Evolutionary conservation across 225 moss, liverwort and hornwort genomes (phyloP).

Genomic region (Ulota crispa): DNA sequence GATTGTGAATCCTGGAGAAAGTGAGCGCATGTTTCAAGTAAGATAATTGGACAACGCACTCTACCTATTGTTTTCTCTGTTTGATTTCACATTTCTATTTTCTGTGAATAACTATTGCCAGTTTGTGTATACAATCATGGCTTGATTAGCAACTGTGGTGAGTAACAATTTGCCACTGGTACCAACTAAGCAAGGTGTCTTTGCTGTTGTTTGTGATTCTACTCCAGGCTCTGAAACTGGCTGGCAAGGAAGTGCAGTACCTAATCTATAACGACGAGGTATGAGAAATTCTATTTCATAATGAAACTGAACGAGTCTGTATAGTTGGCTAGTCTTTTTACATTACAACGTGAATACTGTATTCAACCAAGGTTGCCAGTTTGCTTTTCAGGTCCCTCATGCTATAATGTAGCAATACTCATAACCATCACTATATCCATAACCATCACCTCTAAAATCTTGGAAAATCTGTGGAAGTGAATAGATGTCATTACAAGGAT

Average conservation of each 20-base stretch:
- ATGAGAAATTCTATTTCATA: background rate
- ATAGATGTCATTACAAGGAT: too few species aligned
- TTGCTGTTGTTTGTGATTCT: background rate
- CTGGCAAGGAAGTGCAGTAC: constrained; percentile 61
- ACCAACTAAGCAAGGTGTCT: background rate
- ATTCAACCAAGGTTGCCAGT: background rate
- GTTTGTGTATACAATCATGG: background rate
- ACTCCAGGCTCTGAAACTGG: constrained; percentile 50
- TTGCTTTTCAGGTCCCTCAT: background rate
- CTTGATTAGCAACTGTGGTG: background rate
- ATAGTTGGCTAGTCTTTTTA: background rate
- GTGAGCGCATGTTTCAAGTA: constrained; percentile 71
- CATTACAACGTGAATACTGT: background rate
- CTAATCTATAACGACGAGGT: constrained; percentile 78
- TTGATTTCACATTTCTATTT: background rate
- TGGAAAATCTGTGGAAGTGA: too few species aligned
- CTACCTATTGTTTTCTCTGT: accelerated
- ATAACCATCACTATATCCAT: too few species aligned
- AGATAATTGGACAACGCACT: background rate
- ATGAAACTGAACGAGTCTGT: too few species aligned
- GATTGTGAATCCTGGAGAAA: constrained; percentile 71
- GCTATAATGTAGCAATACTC: too few species aligned
- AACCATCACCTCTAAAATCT: too few species aligned
- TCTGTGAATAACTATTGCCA: accelerated
- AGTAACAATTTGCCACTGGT: background rate